Evolutionary conservation across 257 asterid species (phyloP), one percentile per base, ranked within the genome.

Genomic region (Ehretia macrophylla): DNA sequence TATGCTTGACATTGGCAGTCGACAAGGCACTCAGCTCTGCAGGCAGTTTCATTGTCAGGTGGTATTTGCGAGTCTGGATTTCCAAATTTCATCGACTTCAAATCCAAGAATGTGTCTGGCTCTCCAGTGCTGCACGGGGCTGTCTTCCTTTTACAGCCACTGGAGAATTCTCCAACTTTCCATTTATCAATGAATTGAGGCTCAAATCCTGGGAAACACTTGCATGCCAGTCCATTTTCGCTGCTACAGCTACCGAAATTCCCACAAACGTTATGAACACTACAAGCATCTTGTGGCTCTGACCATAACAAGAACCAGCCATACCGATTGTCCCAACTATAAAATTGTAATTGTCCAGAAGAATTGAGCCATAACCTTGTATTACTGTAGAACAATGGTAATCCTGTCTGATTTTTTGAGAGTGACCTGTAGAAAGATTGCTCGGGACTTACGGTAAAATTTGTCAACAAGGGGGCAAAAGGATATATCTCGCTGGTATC

Each of bases 171-270:
- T 52, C 61, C 56, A 11, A 5, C 47, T 1, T 10, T 23, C 75
- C 70, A 71, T 32, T 52, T 60, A 4, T 55, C 66, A 3, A 39
- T 17, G 5, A 35, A 14, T 23, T 10, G 32, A 10, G 56, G 57
- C 10, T 57, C 55, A 60, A 35, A 71, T 19, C 83, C 86, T 10
- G 16, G 47, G 73, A 73, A 63, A 50, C 86, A 80, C 9, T 20
- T 16, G 56, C 83, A 80, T 10, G 5, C 6, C 20, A 38, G 47
- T 14, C 8, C 22, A 0, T 1, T 14, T 21, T 19, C 10, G 14
- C 11, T 16, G 14, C 56, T 53, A 55, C 86, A 80, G 55, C 42
- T 17, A 10, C 64, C 64, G 14, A 62, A 77, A 4, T 64, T 60
- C 54, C 86, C 83, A 60, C 86, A 77, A 0, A 10, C 8, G 3